These are phyloP conservation scores for Hypoxylon sp. DNA, from an alignment of 2,329 filamentous ascomycete genomes.

Conservation along the genomic window DNA sequence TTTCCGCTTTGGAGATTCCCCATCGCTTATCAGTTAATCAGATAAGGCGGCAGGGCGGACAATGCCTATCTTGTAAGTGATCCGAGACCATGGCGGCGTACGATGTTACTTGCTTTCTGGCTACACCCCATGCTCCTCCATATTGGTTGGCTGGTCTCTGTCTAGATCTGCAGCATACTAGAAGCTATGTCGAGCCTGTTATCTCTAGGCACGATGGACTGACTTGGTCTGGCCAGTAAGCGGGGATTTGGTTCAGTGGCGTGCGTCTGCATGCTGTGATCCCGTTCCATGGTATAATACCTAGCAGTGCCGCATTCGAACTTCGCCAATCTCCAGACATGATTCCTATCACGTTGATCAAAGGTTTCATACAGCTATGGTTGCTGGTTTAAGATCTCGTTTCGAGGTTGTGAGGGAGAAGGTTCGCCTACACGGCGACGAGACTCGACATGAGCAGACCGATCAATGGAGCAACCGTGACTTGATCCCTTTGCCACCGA, in stretches of 20 bases:
- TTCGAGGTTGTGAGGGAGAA: constrained; percentile 51
- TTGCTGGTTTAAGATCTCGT: constrained; percentile 36
- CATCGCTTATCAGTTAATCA: constrained; percentile 10
- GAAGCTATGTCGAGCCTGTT: constrained; percentile 16
- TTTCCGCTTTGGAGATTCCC: background rate
- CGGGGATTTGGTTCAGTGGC: constrained; percentile 14
- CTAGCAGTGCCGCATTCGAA: constrained; percentile 5
- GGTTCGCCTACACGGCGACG: constrained; percentile 57
- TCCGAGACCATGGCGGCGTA: constrained; percentile 6
- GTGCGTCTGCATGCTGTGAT: constrained; percentile 10
- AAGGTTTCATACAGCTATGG: constrained; percentile 11
- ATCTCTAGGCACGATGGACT: constrained; percentile 24
- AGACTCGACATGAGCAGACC: constrained; percentile 61
- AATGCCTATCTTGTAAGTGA: constrained; percentile 4
- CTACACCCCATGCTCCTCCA: constrained; percentile 8
- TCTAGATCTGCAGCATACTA: constrained; percentile 6
- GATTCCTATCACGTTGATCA: constrained; percentile 1
- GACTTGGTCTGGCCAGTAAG: background rate
- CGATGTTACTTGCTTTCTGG: constrained; percentile 15
- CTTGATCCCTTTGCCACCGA: constrained; percentile 59
- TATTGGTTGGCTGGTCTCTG: constrained; percentile 2
- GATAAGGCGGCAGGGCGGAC: constrained; percentile 15
- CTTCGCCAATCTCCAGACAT: background rate
- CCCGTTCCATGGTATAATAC: constrained; percentile 26
- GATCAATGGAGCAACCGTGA: constrained; percentile 66